Base-by-base conservation (phyloP, 73 alveolate species). In the Durusdinium trenchii region DNA sequence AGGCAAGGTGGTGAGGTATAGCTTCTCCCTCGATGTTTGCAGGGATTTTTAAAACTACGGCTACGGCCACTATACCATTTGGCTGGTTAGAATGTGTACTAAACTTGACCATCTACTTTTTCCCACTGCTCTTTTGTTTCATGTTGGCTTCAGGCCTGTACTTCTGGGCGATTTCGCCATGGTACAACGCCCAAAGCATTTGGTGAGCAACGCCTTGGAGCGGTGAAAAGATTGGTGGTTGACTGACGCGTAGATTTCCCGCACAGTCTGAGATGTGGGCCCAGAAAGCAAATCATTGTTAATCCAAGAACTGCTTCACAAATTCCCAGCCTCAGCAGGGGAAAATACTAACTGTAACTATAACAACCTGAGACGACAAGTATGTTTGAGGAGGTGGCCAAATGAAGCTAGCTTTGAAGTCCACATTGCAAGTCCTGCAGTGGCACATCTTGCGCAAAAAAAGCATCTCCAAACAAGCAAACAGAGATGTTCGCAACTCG, bases 181-280 rank as follows among this genome's bases (percentile, higher is more conserved):
- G 97, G 87, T 91, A 91, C 36, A 91, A 87, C 43, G 97, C 97
- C 97, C 97, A 91, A 32, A 91, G 87, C 97, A 91, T 91, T 54
- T 60, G 67, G 97, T 91, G 81, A 9, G 89, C 97, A 67, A 91
- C 76, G 50, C 97, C 97, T 91, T 86, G 47, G 3, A 45, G 40
- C 52, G 64, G 64, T 20, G 20, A 54, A 54, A 54, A 54, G 28
- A 54, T 54, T 9, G 28, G 28, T 12, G 64, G 9, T 54, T 54
- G 64, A 54, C 28, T 12, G 64, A 54, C 64, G 20, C 20, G 64
- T 9, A 12, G n/a, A n/a, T n/a, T n/a, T n/a, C n/a, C n/a, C n/a
- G n/a, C n/a, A n/a, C n/a, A n/a, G n/a, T n/a, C n/a, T n/a, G n/a
- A n/a, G n/a, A n/a, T 9, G n/a, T 60, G 7, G 62, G 97, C 97